phyloP scores from a whole-genome alignment of 2,329 filamentous ascomycete species.

The Trichophyton schoenleinii region DNA sequence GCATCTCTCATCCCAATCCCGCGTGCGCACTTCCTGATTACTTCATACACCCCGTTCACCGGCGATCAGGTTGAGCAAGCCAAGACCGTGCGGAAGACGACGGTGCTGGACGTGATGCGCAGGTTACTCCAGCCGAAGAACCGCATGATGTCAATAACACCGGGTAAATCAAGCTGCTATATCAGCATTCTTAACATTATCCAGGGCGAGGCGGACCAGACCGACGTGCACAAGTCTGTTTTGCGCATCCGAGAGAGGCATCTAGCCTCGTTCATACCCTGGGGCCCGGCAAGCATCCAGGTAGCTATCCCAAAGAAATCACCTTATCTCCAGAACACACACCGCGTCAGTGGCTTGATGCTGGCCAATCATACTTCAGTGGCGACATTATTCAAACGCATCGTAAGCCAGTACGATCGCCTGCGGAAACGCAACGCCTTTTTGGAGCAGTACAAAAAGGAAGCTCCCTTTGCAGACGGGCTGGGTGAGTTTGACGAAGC shows the following conservation, averaged over 20 bases:
- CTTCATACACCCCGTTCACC: slow-evolving; percentile 94
- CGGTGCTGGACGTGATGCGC: slow-evolving; percentile 94
- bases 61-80: slow-evolving; percentile 92
- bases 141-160: slow-evolving; percentile 93
- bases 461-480: slow-evolving; percentile 82
- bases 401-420: slow-evolving; percentile 81
- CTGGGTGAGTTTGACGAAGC: slow-evolving; percentile 92
- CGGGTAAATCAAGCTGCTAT: slow-evolving; percentile 95
- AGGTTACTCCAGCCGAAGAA: slow-evolving; percentile 94
- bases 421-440: slow-evolving; percentile 96
- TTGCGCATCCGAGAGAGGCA: slow-evolving; percentile 88
- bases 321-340: slow-evolving; percentile 86
- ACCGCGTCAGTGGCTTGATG: slow-evolving; percentile 93
- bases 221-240: slow-evolving; percentile 94
- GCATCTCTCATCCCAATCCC: slow-evolving; percentile 93
- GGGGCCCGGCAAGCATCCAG: slow-evolving; percentile 95
- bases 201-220: slow-evolving; percentile 94
- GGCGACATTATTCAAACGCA: slow-evolving; percentile 88
- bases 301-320: slow-evolving; percentile 94
- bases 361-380: slow-evolving; percentile 96
- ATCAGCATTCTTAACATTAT: slow-evolving; percentile 99
- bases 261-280: slow-evolving; percentile 92
- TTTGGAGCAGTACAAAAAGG: slow-evolving; percentile 91
- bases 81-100: slow-evolving; percentile 96
- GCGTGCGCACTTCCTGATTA: slow-evolving; percentile 96